phyloP scores from a whole-genome alignment of 805 yeast genomes.

The Geotrichum ghanense region DNA sequence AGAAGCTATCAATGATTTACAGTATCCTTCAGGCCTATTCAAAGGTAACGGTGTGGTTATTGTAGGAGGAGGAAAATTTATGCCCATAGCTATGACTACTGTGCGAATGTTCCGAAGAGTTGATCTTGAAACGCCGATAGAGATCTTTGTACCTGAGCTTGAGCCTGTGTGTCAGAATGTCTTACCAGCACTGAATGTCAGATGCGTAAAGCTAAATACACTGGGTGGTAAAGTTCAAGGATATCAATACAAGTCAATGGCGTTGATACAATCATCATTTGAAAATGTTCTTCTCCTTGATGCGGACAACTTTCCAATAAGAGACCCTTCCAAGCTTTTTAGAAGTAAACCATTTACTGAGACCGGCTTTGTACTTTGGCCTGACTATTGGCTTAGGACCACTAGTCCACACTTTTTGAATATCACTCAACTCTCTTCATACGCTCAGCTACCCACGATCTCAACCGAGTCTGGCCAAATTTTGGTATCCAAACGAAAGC shows the following conservation, averaged over 20 bases:
- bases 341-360: constrained; percentile 42
- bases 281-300: constrained; percentile 63
- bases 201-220: constrained; percentile 54
- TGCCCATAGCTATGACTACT: constrained; percentile 58
- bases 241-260: constrained; percentile 61
- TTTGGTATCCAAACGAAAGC: constrained; percentile 44
- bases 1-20: not conserved
- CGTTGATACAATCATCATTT: constrained; percentile 63
- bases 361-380: constrained; percentile 55
- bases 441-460: constrained; percentile 40
- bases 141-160: constrained; percentile 73
- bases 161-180: constrained; percentile 57
- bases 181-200: constrained; percentile 51
- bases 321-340: constrained; percentile 51
- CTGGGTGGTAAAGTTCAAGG: constrained; percentile 50
- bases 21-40: constrained; percentile 10
- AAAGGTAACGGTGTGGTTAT: constrained; percentile 46
- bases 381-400: constrained; percentile 82
- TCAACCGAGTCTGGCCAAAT: constrained; percentile 65
- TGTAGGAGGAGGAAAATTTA: constrained; percentile 74
- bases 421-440: constrained; percentile 41
- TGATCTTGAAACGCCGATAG: constrained; percentile 67
- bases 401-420: constrained; percentile 64
- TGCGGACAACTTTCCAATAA: constrained; percentile 64
- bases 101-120: constrained; percentile 52